Conservation (phyloP, 2,329 filamentous ascomycete species). For the Zasmidium citrigriseum region DNA sequence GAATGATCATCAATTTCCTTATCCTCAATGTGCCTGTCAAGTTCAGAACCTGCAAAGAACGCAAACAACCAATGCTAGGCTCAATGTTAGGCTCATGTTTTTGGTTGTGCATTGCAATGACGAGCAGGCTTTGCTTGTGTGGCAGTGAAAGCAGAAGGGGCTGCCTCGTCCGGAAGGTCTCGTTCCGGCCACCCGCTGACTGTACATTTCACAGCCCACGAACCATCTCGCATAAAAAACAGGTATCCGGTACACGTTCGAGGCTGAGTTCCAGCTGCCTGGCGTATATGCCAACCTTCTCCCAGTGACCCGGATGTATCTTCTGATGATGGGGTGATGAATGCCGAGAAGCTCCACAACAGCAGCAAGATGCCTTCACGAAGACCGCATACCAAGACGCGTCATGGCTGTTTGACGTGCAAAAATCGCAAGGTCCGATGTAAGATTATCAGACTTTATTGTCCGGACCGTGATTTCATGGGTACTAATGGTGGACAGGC, state of each 20-base stretch:
- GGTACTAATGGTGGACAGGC: no score
- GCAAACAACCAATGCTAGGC: no score
- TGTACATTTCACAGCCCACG: no score
- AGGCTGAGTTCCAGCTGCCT: not conserved
- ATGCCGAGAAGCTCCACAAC: not conserved
- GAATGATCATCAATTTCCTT: not conserved
- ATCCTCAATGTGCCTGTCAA: not conserved
- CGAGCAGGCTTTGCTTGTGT: no score
- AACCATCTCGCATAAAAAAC: no score
- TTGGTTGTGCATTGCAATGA: no score
- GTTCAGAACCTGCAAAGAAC: no score
- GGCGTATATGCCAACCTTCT: not conserved
- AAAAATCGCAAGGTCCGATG: constrained; percentile 24
- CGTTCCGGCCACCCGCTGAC: not conserved
- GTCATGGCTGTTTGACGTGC: constrained; percentile 25
- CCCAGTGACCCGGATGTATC: not conserved
- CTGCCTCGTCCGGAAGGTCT: not conserved
- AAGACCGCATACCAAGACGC: constrained; percentile 25
- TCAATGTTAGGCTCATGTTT: no score
- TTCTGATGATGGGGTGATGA: not conserved
- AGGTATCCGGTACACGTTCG: no score
- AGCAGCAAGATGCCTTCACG: constrained; percentile 13
- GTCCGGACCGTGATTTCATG: not conserved
- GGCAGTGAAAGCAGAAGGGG: no score
- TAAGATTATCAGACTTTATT: not conserved